Percentiles rank a stretch among this genome's conserved stretches.
Conservation (phyloP, 2,329 filamentous ascomycete genomes). For the Claviceps africana region DNA sequence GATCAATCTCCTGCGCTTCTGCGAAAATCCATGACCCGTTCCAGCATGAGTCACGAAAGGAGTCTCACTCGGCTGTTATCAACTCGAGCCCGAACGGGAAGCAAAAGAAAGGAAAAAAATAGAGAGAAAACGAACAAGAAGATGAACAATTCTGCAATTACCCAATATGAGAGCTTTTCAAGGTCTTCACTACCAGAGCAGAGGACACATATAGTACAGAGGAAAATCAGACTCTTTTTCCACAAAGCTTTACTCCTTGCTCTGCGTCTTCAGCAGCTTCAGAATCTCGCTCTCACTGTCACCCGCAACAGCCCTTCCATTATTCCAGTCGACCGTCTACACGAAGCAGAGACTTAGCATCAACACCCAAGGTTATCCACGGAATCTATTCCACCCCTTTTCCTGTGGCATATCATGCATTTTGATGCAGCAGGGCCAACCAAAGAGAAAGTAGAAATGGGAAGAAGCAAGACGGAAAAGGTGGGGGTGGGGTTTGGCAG, state of each 20-base stretch:
- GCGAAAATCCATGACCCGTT: neutral
- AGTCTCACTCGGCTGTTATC: neutral
- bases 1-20: neutral
- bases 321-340: constrained; percentile 78
- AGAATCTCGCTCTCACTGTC: constrained; percentile 82
- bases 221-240: neutral
- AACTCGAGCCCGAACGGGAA: neutral
- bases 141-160: neutral
- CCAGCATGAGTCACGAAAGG: neutral
- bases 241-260: neutral
- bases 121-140: neutral
- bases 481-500: neutral
- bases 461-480: neutral
- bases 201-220: neutral
- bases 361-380: neutral
- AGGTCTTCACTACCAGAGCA: neutral
- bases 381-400: neutral
- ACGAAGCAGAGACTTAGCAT: neutral
- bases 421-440: neutral
- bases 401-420: neutral
- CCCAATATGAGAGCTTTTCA: neutral
- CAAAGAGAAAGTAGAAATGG: too few species aligned
- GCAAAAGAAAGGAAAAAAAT: neutral
- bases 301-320: constrained; percentile 65
- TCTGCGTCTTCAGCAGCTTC: constrained; percentile 51